Conservation (phyloP, 140 eudicot genomes). For the Oenanthe javanica region DNA sequence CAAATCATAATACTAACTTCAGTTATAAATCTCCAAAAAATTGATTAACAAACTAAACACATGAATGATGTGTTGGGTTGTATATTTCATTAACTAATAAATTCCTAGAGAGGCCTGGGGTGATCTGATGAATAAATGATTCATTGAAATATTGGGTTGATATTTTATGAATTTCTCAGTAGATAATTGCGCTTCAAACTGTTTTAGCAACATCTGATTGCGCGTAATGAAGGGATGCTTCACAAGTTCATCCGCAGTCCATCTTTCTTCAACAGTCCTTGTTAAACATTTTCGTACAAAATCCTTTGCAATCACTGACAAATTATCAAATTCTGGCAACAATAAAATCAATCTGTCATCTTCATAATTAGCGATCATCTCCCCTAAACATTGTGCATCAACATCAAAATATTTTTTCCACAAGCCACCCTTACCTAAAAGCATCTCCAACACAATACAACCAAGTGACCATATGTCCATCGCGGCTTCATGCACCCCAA, state of each 20-base stretch:
- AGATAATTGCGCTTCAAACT: neutral
- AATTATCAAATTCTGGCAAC: neutral
- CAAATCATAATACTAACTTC: no score
- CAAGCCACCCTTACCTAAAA: neutral
- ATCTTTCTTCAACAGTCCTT: neutral
- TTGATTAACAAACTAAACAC: no score
- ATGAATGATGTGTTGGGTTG: no score
- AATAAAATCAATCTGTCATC: neutral
- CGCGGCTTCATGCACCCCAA: neutral
- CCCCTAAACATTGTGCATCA: neutral
- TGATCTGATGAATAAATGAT: neutral
- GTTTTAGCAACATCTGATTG: neutral
- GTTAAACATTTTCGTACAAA: constrained; percentile 1
- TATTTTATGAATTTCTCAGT: neutral
- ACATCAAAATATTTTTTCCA: neutral
- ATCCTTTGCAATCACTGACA: neutral
- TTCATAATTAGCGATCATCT: neutral
- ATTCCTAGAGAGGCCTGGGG: neutral
- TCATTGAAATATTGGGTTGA: neutral
- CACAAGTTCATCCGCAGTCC: neutral
- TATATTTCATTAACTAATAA: no score
- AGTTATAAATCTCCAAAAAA: no score
- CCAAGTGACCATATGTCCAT: constrained; percentile 9
- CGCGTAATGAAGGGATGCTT: neutral
- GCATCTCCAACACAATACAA: constrained; percentile 6